Evolutionary conservation across 2,329 filamentous ascomycete species (phyloP), one percentile per base, ranked within the genome.

Genomic region (Phoma sp.): DNA sequence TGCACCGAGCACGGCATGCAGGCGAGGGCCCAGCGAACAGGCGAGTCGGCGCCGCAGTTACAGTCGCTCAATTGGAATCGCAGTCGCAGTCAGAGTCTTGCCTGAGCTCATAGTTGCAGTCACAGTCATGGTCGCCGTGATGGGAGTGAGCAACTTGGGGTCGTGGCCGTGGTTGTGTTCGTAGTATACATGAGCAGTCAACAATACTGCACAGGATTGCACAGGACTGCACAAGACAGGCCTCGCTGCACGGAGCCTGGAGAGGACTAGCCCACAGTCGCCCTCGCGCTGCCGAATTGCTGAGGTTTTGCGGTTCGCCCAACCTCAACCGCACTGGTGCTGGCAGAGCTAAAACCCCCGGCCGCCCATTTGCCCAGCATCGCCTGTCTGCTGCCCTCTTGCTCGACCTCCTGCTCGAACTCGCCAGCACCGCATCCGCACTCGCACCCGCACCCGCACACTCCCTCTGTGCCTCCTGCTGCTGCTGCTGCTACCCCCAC

Each of bases 301-400:
- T 61, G 57, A 57, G 52, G 53, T 47, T 45, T 52, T 52, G 35
- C 52, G 36, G 45, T 41, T 44, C 41, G 57, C 53, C 55, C 55
- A 60, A 44, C 44, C 39, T 55, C 53, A 46, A 54, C 52, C 18
- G 39, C 44, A 37, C 39, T 53, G 50, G 43, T 32, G 43, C 33
- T 54, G 55, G 59, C 62, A 61, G 55, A 44, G 44, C 59, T 60
- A 64, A 65, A 62, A 60, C 57, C 60, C 58, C 53, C 55, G 53
- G 55, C 55, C 18, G 18, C 30, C 30, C 41, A 9, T 24, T 22
- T 18, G 45, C 45, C 36, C 29, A 60, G 57, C 57, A 62, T 58
- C 61, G 63, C 57, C 51, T 62, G 62, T 58, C 59, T 60, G 60
- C 60, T 66, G 59, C 61, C 58, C 62, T 60, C 18, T 18, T 18